Percentiles rank a stretch among this genome's conserved stretches.
Conservation (phyloP, 2,329 filamentous ascomycete species). For the Botrytis fabae region DNA sequence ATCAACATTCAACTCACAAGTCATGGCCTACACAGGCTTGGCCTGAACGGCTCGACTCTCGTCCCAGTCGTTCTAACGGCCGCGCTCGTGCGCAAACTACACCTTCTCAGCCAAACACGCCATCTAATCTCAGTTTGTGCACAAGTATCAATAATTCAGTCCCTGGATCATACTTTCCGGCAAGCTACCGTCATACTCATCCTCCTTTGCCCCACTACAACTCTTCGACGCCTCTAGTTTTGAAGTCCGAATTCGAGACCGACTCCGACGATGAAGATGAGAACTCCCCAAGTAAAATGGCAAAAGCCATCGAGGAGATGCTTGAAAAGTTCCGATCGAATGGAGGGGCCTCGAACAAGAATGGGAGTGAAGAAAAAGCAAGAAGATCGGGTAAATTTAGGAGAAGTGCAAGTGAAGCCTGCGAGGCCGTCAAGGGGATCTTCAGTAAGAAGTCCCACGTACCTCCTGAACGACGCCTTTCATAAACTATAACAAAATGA, state of each 20-base stretch:
- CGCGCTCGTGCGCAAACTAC: conserved; percentile 19
- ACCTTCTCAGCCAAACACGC: neutral
- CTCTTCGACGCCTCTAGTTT: conserved; percentile 11
- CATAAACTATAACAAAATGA: neutral
- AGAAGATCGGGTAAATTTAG: conserved; percentile 18
- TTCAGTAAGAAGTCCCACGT: conserved; percentile 17
- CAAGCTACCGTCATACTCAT: conserved; percentile 4
- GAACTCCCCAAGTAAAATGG: conserved; percentile 16
- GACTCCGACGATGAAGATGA: conserved; percentile 23
- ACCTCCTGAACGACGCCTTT: neutral
- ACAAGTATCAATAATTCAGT: neutral
- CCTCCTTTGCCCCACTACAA: neutral
- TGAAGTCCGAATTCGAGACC: conserved; percentile 19
- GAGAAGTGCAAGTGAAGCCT: conserved; percentile 21
- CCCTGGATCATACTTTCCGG: conserved; percentile 4
- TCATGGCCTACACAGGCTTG: conserved; percentile 17
- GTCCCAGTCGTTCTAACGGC: conserved; percentile 3
- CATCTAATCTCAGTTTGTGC: conserved; percentile 11
- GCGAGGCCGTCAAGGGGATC: conserved; percentile 16
- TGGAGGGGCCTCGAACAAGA: neutral
- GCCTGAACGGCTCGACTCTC: conserved; percentile 22
- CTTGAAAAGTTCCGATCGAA: conserved; percentile 20
- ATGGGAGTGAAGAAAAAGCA: conserved; percentile 1
- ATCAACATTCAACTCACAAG: conserved; percentile 20
- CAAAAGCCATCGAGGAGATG: conserved; percentile 23